Evolutionary conservation across 1,139 yeast species (phyloP), one percentile per base, ranked within the genome.

Genomic region (Saccharomyces hybrid): DNA sequence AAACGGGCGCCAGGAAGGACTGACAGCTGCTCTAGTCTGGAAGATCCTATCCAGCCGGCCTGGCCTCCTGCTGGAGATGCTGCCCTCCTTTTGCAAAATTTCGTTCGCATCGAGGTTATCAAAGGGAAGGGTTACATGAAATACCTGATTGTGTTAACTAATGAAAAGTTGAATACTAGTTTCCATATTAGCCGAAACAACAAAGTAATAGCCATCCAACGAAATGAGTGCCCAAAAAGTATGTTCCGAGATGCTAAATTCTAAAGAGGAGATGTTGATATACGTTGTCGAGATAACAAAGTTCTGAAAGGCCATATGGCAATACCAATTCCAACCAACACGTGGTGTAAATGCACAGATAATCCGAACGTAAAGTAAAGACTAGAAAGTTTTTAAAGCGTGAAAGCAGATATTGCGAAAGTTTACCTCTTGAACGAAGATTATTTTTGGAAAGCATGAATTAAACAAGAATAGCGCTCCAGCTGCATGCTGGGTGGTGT

Each of bases 151-250:
- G 50, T 47, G 20, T 34, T 27, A 50, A 20, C 30, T 32, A n/a
- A 32, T 48, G 41, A 51, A 50, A 34, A 46, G 32, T 48, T 41
- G 50, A 44, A 31, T 49, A 48, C 26, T 20, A 50, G 44, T 48
- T 41, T 32, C 4, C 4, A 47, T 20, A 38, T 50, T 28, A 41
- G 31, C n/a, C 52, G 58, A 52, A 52, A 50, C 48, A 56, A 38
- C 54, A 54, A 58, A 55, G 56, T 54, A 59, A 26, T 52, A 57
- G 56, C 57, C 55, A 58, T 55, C 60, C 61, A 62, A 59, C 65
- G 61, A 65, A 67, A 67, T 67, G 70, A 66, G 67, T 64, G 70
- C 68, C 63, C 69, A 65, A 65, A 61, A 59, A 63, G 70, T 65
- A 65, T 65, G 69, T 65, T 53, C 52, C 41, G 16, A 47, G 41